Conservation (phyloP, 768 basidiomycete species). For the Polyporus arcularius region DNA sequence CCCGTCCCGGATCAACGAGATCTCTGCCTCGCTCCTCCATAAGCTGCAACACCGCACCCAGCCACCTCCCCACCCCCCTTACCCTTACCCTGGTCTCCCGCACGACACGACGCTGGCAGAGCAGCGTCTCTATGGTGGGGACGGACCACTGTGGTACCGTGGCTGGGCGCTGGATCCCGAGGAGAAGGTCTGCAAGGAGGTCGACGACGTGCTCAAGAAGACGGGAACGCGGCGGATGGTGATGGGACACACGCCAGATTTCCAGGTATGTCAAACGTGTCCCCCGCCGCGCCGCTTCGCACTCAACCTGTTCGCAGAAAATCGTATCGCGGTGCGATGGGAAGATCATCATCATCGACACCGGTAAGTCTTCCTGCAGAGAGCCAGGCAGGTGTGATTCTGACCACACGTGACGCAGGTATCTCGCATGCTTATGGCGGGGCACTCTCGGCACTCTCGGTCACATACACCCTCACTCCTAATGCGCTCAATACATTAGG, state of each 20-base stretch:
- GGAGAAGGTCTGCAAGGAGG: slow-evolving; percentile 65
- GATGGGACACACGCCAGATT: slow-evolving; percentile 97
- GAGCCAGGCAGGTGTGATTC: not conserved
- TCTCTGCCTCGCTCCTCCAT: slow-evolving; percentile 67
- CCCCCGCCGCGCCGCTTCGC: not conserved
- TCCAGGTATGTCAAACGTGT: slow-evolving; percentile 53
- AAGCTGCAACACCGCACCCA: slow-evolving; percentile 68
- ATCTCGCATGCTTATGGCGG: slow-evolving; percentile 98
- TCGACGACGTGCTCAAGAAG: slow-evolving; percentile 67
- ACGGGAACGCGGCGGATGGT: slow-evolving; percentile 88
- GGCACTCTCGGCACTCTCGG: slow-evolving; percentile 82
- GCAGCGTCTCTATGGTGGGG: slow-evolving; percentile 65
- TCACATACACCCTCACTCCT: slow-evolving; percentile 81
- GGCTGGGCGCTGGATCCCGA: slow-evolving; percentile 86
- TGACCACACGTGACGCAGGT: slow-evolving; percentile 45
- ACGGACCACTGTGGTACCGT: slow-evolving; percentile 94
- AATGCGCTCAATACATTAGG: slow-evolving; percentile 31
- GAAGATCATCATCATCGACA: slow-evolving; percentile 96
- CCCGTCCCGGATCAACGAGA: slow-evolving; percentile 77
- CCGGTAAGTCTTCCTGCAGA: slow-evolving; percentile 48
- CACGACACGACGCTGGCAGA: slow-evolving; percentile 65
- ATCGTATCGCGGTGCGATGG: slow-evolving; percentile 87
- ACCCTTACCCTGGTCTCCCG: slow-evolving; percentile 75
- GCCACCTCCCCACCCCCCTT: slow-evolving; percentile 77
- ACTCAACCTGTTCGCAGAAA: slow-evolving; percentile 40